A percentile compares a stretch with the other conserved stretches of the same genome.
These are phyloP conservation scores for Ogataea ganodermae DNA, from an alignment of 805 yeast genomes.

Conservation along the genomic window DNA sequence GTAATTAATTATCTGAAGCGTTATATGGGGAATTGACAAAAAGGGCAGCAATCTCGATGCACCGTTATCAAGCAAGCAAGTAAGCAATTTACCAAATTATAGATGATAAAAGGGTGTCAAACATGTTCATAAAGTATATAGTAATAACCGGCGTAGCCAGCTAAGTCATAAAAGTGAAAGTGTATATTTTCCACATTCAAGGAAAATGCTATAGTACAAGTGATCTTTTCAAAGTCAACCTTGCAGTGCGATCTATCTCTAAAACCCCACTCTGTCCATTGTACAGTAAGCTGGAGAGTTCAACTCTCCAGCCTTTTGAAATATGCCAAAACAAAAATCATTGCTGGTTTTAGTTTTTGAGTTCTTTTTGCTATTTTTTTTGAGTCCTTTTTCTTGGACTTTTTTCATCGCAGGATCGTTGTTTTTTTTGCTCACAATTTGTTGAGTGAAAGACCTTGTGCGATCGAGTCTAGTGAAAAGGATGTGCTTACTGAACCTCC, in stretches of 20 bases:
- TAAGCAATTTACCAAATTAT: neutral
- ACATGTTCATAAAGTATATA: neutral
- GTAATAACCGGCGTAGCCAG: neutral
- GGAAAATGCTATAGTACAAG: conserved; percentile 5
- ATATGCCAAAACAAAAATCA: neutral
- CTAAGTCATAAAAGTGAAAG: neutral
- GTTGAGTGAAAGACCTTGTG: neutral
- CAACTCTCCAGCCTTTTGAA: neutral
- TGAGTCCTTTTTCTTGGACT: neutral
- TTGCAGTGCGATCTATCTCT: neutral
- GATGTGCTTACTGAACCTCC: conserved; percentile 4
- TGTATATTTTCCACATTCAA: neutral
- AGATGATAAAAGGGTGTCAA: neutral
- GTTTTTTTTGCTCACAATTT: neutral
- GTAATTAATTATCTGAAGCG: no score
- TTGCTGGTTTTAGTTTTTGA: neutral
- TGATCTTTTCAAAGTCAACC: neutral
- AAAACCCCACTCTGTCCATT: conserved; percentile 5
- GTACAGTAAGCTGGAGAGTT: conserved; percentile 4
- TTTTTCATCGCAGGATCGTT: conserved; percentile 1
- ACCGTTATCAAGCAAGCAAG: no score
- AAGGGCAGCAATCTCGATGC: neutral
- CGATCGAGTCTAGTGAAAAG: conserved; percentile 1
- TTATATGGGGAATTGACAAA: no score
- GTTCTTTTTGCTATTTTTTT: neutral